phyloP scores from a whole-genome alignment of 2,329 filamentous ascomycete genomes.

The Pestalotiopsis sp. region DNA sequence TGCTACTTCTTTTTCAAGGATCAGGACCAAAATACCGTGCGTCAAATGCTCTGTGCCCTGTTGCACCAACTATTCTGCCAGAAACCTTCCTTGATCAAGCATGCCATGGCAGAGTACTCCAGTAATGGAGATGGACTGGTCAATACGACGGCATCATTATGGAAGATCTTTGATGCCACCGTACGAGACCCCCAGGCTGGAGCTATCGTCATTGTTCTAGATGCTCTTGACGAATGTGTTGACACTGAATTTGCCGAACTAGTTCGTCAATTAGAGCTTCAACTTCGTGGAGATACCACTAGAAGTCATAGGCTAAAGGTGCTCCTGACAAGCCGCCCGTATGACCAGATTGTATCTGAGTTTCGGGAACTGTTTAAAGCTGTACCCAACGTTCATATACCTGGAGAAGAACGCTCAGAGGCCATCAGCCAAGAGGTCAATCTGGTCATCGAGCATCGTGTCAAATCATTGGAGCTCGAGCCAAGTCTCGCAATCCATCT shows the following conservation, averaged over 20 bases:
- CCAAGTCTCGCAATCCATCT: constrained; percentile 21
- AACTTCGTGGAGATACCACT: too few relatives aligned
- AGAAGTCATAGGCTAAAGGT: constrained; percentile 24
- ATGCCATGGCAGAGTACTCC: constrained; percentile 31
- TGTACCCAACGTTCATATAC: constrained; percentile 31
- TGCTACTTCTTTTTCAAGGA: constrained; percentile 51
- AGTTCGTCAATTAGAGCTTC: too few relatives aligned
- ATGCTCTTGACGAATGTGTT: constrained; percentile 43
- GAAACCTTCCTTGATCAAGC: constrained; percentile 31
- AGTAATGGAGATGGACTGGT: constrained; percentile 30
- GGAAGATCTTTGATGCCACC: constrained; percentile 34
- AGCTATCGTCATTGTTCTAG: constrained; percentile 37
- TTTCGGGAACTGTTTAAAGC: constrained; percentile 20
- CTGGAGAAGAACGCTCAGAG: constrained; percentile 38
- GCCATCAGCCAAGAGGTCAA: constrained; percentile 38
- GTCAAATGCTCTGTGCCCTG: constrained; percentile 41
- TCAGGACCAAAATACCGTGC: constrained; percentile 36
- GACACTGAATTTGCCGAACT: constrained; percentile 24
- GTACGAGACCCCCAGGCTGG: constrained; percentile 29
- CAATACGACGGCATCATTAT: constrained; percentile 28
- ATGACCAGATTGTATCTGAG: constrained; percentile 28
- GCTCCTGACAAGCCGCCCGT: constrained; percentile 39
- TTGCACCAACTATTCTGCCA: constrained; percentile 42
- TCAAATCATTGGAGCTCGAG: constrained; percentile 26
- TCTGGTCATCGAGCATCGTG: constrained; percentile 32